A percentile compares a stretch with the other conserved stretches of the same genome.
phyloP scores from a whole-genome alignment of 1,284 basidiomycete genomes.

The Irpex rosettiformis region DNA sequence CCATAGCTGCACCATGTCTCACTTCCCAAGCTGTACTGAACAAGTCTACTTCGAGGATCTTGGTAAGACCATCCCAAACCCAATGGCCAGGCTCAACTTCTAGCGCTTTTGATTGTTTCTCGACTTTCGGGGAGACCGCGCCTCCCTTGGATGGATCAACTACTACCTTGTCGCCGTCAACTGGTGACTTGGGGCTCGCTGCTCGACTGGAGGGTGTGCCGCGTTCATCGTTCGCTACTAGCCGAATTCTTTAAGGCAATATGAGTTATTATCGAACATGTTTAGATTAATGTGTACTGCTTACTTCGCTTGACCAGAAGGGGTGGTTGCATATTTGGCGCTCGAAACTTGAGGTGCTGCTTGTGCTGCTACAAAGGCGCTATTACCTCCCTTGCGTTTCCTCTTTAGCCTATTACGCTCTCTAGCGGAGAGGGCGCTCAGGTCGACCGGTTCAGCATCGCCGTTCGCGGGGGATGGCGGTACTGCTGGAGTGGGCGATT shows the following conservation, averaged over 20 bases:
- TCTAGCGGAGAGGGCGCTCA: slow-evolving; percentile 67
- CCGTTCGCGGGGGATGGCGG: slow-evolving; percentile 48
- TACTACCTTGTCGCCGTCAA: slow-evolving; percentile 57
- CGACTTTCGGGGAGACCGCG: slow-evolving; percentile 71
- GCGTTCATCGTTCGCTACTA: slow-evolving; percentile 57
- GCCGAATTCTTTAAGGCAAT: slow-evolving; percentile 51
- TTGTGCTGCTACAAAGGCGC: slow-evolving; percentile 69
- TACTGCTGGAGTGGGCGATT: slow-evolving; percentile 54
- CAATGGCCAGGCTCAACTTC: slow-evolving; percentile 74
- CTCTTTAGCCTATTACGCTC: slow-evolving; percentile 90
- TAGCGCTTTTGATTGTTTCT: slow-evolving; percentile 70
- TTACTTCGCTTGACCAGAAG: slow-evolving; percentile 58
- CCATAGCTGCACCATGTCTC: slow-evolving; percentile 92
- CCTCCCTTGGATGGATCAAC: slow-evolving; percentile 80
- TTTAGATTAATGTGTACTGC: slow-evolving; percentile 19
- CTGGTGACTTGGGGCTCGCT: slow-evolving; percentile 50
- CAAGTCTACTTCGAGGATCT: slow-evolving; percentile 82
- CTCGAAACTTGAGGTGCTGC: slow-evolving; percentile 56
- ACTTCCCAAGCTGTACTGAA: slow-evolving; percentile 92
- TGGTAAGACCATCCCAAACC: slow-evolving; percentile 87
- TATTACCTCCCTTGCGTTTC: slow-evolving; percentile 85
- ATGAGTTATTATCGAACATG: background rate
- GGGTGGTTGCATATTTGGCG: slow-evolving; percentile 54
- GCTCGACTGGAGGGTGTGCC: slow-evolving; percentile 44
- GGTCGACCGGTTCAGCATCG: slow-evolving; percentile 39